These are phyloP conservation scores for Fusarium lyarnte DNA, from an alignment of 2,329 filamentous ascomycete species.

Conservation along the genomic window DNA sequence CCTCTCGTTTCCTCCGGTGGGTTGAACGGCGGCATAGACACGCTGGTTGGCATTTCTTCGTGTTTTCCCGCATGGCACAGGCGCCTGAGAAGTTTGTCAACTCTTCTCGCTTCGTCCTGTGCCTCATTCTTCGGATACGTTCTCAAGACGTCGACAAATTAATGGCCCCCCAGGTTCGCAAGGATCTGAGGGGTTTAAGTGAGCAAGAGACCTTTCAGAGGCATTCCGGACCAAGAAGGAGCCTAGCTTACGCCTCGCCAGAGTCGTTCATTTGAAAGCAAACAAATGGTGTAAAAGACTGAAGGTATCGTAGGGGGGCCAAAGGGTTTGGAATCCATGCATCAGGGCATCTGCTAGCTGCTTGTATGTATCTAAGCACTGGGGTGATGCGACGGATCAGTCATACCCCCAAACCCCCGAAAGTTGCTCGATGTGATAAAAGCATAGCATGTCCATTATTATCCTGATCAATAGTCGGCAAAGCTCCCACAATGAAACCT, in stretches of 20 bases:
- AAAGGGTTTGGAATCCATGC: not conserved
- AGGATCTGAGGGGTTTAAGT: not conserved
- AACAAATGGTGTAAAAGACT: not conserved
- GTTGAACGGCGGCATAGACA: not conserved
- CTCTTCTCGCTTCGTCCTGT: conserved; percentile 1
- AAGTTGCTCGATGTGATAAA: not conserved
- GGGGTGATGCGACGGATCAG: not conserved
- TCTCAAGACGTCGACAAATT: not conserved
- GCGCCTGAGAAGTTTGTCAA: not conserved
- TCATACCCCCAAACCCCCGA: not conserved
- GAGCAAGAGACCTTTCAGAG: not conserved
- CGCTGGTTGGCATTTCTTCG: not conserved
- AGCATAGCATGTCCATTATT: not conserved
- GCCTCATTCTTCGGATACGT: not conserved
- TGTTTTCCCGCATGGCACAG: not conserved
- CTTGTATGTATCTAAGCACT: not conserved
- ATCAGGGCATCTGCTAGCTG: not conserved
- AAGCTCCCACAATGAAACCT: not conserved
- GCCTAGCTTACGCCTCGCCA: not conserved
- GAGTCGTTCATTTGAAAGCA: not conserved
- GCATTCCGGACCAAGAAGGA: not conserved
- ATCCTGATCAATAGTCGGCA: not conserved
- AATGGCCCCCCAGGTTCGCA: not conserved
- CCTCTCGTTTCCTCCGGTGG: not conserved
- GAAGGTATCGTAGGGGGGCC: not conserved